These are phyloP conservation scores for Colletotrichum lupini DNA, from an alignment of 2,329 filamentous ascomycete species.

Conservation along the genomic window DNA sequence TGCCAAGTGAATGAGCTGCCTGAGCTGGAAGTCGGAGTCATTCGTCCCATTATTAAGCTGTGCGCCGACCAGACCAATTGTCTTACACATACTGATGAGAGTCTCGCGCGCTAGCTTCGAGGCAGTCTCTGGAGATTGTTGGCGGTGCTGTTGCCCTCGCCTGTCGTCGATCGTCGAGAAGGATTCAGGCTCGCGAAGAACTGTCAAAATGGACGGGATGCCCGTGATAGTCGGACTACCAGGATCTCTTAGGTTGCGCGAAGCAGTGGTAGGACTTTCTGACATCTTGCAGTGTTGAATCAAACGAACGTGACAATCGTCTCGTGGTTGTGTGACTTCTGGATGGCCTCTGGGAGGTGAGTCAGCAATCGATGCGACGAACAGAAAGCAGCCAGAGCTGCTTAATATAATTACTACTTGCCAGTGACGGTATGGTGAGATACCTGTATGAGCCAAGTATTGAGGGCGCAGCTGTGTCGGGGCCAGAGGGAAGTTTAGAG, in stretches of 20 bases:
- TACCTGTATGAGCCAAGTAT: neutral
- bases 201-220: conserved; percentile 30
- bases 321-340: neutral
- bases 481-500: neutral
- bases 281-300: conserved; percentile 6
- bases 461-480: neutral
- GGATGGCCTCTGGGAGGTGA: neutral
- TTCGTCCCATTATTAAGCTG: conserved; percentile 33
- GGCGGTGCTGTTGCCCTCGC: conserved; percentile 19
- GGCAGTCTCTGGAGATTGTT: conserved; percentile 26
- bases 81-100: conserved; percentile 32
- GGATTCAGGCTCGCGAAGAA: conserved; percentile 27
- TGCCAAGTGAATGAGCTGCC: conserved; percentile 33
- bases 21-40: conserved; percentile 31
- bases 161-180: conserved; percentile 25
- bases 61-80: conserved; percentile 25
- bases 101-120: conserved; percentile 31
- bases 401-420: neutral
- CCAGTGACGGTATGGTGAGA: neutral
- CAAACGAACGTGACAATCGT: neutral
- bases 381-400: neutral
- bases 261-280: conserved; percentile 21
- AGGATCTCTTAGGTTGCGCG: conserved; percentile 15
- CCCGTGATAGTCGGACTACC: conserved; percentile 25
- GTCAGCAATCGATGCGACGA: neutral